These are phyloP conservation scores for Coprinopsis marcescibilis DNA, from an alignment of 768 basidiomycete genomes.

Conservation along the genomic window DNA sequence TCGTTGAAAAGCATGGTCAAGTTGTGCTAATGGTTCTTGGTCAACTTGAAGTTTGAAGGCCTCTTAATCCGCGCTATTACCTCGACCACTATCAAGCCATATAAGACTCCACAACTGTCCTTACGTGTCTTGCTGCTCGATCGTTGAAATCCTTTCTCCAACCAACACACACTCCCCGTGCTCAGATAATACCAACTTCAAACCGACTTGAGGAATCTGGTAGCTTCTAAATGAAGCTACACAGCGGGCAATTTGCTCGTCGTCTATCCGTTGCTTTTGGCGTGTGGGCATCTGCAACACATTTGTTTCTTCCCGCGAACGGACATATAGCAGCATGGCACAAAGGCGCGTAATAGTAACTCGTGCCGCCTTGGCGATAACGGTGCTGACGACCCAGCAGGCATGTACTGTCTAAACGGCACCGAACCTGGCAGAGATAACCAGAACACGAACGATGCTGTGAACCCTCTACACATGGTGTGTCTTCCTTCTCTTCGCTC, in stretches of 20 bases:
- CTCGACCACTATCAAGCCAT: no score
- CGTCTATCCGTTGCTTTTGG: background rate
- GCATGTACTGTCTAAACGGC: conserved; percentile 33
- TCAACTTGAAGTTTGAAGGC: no score
- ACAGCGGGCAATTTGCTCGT: background rate
- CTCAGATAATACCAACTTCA: no score
- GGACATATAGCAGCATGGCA: conserved; percentile 11
- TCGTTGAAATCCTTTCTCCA: no score
- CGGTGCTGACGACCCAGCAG: conserved; percentile 10
- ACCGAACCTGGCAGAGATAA: conserved; percentile 24
- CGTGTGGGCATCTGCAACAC: background rate
- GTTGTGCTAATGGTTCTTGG: no score
- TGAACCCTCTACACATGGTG: conserved; percentile 31
- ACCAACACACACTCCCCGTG: no score
- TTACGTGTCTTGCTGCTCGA: no score
- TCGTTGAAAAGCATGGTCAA: no score
- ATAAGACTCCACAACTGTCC: no score
- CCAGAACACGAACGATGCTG: conserved; percentile 24
- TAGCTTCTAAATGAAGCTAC: background rate
- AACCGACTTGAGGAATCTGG: background rate
- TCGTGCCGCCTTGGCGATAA: background rate
- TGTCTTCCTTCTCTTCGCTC: background rate
- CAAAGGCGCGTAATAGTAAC: conserved; percentile 4
- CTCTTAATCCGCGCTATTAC: no score
- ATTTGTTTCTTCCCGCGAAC: background rate